phyloP scores from a whole-genome alignment of 768 basidiomycete species.

The Calvatia gigantea region DNA sequence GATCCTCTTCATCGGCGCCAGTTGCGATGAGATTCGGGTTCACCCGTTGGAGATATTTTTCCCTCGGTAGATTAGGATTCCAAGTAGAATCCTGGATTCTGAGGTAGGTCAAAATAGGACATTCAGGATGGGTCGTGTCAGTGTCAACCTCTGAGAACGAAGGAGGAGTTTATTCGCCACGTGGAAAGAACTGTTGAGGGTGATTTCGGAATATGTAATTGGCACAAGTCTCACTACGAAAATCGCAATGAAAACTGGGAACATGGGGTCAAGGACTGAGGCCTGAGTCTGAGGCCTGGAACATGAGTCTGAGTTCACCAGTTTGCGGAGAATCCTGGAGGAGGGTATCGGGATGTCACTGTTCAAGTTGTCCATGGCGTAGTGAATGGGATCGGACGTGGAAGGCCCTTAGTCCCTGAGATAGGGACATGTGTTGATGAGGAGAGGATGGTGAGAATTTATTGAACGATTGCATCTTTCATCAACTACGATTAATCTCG shows the following conservation, averaged over 20 bases:
- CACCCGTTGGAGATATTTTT: conserved; percentile 13
- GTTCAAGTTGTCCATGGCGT: conserved; percentile 21
- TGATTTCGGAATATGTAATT: neutral
- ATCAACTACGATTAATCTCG: conserved; percentile 28
- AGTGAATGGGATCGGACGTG: conserved; percentile 10
- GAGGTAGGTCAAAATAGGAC: conserved; percentile 14
- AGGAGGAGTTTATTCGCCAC: conserved; percentile 15
- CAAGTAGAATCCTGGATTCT: conserved; percentile 24
- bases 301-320: neutral
- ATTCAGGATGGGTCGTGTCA: conserved; percentile 16
- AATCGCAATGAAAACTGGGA: neutral
- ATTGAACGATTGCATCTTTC: conserved; percentile 15
- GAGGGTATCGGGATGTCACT: conserved; percentile 30
- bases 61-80: conserved; percentile 3
- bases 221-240: neutral
- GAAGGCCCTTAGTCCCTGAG: neutral
- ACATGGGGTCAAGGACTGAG: conserved; percentile 1
- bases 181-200: conserved; percentile 21
- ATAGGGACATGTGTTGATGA: conserved; percentile 10
- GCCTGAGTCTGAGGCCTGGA: conserved; percentile 6
- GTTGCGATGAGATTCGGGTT: conserved; percentile 16
- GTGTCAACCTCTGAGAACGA: neutral
- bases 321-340: conserved; percentile 18
- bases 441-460: conserved; percentile 15
- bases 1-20: conserved; percentile 16